Base-by-base conservation (phyloP, 2,329 filamentous ascomycete species). In the Cordyceps tenuipes region DNA sequence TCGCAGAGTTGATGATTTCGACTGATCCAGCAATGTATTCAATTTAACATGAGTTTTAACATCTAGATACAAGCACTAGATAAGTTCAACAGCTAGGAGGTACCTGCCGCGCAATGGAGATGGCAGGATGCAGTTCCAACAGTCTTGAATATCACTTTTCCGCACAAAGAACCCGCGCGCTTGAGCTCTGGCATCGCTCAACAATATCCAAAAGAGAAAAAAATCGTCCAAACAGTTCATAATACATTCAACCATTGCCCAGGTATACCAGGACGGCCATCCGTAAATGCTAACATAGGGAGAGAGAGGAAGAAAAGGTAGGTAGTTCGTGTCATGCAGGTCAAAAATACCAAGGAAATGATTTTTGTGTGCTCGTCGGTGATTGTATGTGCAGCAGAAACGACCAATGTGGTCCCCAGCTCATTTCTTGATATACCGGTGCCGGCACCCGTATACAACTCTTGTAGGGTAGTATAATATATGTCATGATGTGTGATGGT, bases 401-500 rank as follows among this genome's bases (percentile, higher is more conserved):
- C 36, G n/a, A 47, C 56, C 56, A 23, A 34, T 23, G 50, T 51
- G 56, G 46, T 48, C 17, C 34, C 8, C 44, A 23, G 56, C 55
- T 50, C 21, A 46, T 57, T 43, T 51, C 56, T 36, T n/a, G 41
- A 48, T 48, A 41, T 36, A 36, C 47, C 43, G 34, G 47, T 58
- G 56, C 56, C 56, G 36, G 56, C 56, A 51, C 56, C 56, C 34
- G 47, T 17, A 51, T 58, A 44, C 36, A 17, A 51, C 23, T 15
- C 44, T 23, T 31, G 23, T 31, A 26, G 29, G 7, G 29, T 8
- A 29, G 12, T 43, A 41, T 41, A 29, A 29, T 23, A 31, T 39
- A 34, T 34, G 50, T 29, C 29, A 51, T 43, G 43, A 44, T 58
- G 17, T 44, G 29, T 41, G 21, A 26, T 50, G 51, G 23, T 51